A percentile compares a stretch with the other conserved stretches of the same genome.
These are phyloP conservation scores for Globisporangium barbulae DNA, from an alignment of 352 stramenopile species.

Conservation along the genomic window DNA sequence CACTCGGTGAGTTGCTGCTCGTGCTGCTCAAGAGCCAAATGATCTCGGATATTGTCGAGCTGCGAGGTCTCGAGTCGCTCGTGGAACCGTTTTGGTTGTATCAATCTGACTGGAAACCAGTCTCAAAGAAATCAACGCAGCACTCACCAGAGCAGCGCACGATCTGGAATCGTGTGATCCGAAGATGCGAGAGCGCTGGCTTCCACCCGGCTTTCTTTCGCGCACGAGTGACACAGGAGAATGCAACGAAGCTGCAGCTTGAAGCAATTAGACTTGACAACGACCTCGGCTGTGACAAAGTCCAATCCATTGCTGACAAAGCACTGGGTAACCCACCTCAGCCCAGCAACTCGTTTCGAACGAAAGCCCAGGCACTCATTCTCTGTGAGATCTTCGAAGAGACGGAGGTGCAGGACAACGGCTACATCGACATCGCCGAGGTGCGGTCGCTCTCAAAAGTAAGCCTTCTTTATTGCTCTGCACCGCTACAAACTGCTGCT, in stretches of 20 bases:
- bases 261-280: neutral
- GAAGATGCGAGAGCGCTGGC: slow-evolving; percentile 43
- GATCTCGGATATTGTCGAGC: slow-evolving; percentile 22
- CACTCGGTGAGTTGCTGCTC: slow-evolving; percentile 55
- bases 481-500: neutral
- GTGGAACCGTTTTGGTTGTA: slow-evolving; percentile 55
- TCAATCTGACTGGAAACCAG: neutral
- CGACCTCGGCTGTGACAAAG: neutral
- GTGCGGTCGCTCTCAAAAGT: slow-evolving; percentile 58
- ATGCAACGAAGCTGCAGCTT: neutral
- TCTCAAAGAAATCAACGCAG: neutral
- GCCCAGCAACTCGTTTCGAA: slow-evolving; percentile 25
- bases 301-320: no score
- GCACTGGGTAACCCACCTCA: neutral
- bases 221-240: neutral
- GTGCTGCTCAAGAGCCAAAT: slow-evolving; percentile 35
- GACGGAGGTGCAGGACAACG: slow-evolving; percentile 60
- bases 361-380: slow-evolving; percentile 33
- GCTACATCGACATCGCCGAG: slow-evolving; percentile 68
- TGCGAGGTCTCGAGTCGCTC: slow-evolving; percentile 28
- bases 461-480: neutral
- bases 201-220: slow-evolving; percentile 24
- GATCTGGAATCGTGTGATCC: slow-evolving; percentile 68
- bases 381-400: slow-evolving; percentile 68
- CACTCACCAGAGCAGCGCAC: slow-evolving; percentile 34